A percentile compares a stretch with the other conserved stretches of the same genome.
Conservation (phyloP, 2,329 filamentous ascomycete species). For the Pseudogymnoascus sp. region DNA sequence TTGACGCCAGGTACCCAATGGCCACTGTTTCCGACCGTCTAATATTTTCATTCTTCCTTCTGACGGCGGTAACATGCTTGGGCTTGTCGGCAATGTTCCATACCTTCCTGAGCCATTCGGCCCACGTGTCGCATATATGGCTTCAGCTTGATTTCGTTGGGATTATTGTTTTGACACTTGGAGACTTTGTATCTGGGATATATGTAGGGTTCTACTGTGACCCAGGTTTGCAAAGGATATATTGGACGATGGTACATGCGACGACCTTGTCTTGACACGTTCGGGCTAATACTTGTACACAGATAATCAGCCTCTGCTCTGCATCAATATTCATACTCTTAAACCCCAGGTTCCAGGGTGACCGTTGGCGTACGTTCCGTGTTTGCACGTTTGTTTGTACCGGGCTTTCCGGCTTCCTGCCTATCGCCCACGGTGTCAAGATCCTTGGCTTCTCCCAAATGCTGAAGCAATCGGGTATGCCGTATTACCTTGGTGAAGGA, state of each 20-base stretch:
- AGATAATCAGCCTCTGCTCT: constrained; percentile 30
- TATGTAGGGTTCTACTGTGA: constrained; percentile 36
- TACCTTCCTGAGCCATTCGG: constrained; percentile 34
- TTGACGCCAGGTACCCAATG: constrained; percentile 26
- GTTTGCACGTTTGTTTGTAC: constrained; percentile 20
- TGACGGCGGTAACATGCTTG: constrained; percentile 31
- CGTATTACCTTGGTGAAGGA: constrained; percentile 18
- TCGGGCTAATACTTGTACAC: not conserved
- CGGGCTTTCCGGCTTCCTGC: constrained; percentile 21
- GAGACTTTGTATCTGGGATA: constrained; percentile 33
- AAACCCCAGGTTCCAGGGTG: constrained; percentile 16
- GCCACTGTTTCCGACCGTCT: constrained; percentile 28
- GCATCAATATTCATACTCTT: constrained; percentile 28
- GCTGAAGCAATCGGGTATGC: constrained; percentile 15
- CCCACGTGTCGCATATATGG: constrained; percentile 29
- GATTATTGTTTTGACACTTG: constrained; percentile 32
- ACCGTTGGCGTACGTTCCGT: constrained; percentile 17
- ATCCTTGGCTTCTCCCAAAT: constrained; percentile 15
- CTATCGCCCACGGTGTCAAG: constrained; percentile 20
- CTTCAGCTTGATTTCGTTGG: constrained; percentile 32
- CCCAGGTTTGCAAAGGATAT: constrained; percentile 24
- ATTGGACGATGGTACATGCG: constrained; percentile 30
- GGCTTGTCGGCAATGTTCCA: constrained; percentile 33
- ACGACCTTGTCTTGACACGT: not conserved
- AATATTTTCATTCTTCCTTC: constrained; percentile 34